Conservation (phyloP, 768 basidiomycete species). For the Chalciporus pseudorubinellus region DNA sequence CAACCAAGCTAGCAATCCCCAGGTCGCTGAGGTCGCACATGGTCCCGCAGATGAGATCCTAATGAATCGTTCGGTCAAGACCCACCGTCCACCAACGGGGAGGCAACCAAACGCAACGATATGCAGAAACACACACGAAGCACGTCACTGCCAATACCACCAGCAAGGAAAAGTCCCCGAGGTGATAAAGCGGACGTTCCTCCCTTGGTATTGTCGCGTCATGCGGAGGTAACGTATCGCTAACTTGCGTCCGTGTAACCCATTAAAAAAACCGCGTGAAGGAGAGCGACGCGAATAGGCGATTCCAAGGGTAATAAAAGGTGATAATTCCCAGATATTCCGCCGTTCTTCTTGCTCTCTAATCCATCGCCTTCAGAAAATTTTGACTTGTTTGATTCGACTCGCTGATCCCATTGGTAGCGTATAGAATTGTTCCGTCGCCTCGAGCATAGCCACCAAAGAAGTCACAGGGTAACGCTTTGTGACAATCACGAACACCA, state of each 20-base stretch:
- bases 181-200: slow-evolving; percentile 6
- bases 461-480: neutral
- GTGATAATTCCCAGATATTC: neutral
- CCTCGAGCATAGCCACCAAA: neutral
- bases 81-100: neutral
- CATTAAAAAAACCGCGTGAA: neutral
- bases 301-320: neutral
- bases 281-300: neutral
- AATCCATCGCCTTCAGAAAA: neutral
- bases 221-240: slow-evolving; percentile 2
- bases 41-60: neutral
- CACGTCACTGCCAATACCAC: too few relatives aligned
- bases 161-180: neutral
- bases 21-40: neutral
- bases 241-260: neutral
- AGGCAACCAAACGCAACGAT: neutral
- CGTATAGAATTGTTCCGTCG: neutral
- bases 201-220: neutral
- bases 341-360: neutral
- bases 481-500: neutral
- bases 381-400: neutral
- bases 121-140: too few relatives aligned
- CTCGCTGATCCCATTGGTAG: neutral
- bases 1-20: neutral
- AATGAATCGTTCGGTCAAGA: neutral